Base-by-base conservation (phyloP, 2,329 filamentous ascomycete genomes). In the Pseudocercospora musae region DNA sequence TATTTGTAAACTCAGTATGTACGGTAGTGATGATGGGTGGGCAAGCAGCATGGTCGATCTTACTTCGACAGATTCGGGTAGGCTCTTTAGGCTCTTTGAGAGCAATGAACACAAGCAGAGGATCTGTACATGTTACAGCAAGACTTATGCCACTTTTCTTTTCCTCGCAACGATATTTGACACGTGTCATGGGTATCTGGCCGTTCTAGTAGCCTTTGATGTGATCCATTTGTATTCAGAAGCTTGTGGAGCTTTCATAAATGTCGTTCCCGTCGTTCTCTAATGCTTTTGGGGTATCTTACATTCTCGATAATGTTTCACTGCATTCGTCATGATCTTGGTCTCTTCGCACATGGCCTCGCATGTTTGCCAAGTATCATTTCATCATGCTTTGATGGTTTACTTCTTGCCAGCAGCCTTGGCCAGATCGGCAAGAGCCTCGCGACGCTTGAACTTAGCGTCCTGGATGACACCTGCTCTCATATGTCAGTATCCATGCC, bases 381-480 rank as follows among this genome's bases (percentile, higher is more conserved):
- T 57, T 11, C 29, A 57, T 25, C 46, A 13, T 2, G 23, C 13
- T 18, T n/a, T n/a, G 13, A 46, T 20, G 18, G 40, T 55, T 20
- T 29, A 55, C 56, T 74, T 70, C 71, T 76, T 74, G 64, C 66
- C 59, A 20, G 73, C 72, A 53, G 69, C 74, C 71, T 77, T 77
- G 62, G 84, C 86, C 42, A 90, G 81, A 70, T 89, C 88, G 54
- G 85, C 84, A 40, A 91, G 81, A 55, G 87, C 88, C 74, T 90
- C 88, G 57, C 86, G 86, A 65, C 88, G 87, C 84, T 91, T 91
- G 83, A 87, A 91, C 79, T 88, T 89, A 71, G 87, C 88, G 73
- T 91, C 88, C 76, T 89, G 85, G 67, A 91, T 89, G 62, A 90
- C 88, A 69, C 83, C 87, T 89, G 62, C 3, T 52, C 4, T 18